Percentiles rank a stretch among this genome's conserved stretches.
phyloP scores from a whole-genome alignment of 495 filamentous ascomycete species.

The Diplogelasinospora grovesii region DNA sequence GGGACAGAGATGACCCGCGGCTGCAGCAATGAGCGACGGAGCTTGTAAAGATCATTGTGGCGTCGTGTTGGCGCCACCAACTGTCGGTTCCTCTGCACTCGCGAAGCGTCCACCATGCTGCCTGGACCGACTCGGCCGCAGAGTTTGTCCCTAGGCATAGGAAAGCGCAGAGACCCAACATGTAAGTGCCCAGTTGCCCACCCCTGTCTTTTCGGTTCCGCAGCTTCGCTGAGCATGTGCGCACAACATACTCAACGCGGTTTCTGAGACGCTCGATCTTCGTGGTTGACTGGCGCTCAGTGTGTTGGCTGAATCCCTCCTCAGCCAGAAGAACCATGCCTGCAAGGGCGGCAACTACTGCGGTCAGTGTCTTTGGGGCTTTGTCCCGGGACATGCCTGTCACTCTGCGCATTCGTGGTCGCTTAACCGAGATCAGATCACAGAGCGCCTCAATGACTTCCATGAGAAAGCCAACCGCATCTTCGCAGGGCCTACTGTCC shows the following conservation, averaged over 20 bases:
- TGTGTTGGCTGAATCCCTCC: slow-evolving; percentile 3
- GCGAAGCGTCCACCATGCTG: slow-evolving; percentile 13
- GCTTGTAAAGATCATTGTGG: slow-evolving; percentile 16
- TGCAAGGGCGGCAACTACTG: slow-evolving; percentile 13
- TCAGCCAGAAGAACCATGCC: slow-evolving; percentile 15
- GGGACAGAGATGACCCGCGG: slow-evolving; percentile 8
- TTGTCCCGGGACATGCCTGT: slow-evolving; percentile 8
- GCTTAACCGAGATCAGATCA: slow-evolving; percentile 8
- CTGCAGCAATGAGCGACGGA: slow-evolving; percentile 18
- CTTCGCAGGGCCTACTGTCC: slow-evolving; percentile 18
- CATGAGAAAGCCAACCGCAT: slow-evolving; percentile 30
- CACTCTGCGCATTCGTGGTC: neutral
- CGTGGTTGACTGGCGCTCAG: neutral
- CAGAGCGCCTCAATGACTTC: slow-evolving; percentile 30
- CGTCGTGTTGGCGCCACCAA: slow-evolving; percentile 19
- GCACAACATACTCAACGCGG: slow-evolving; percentile 16
- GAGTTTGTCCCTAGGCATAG: slow-evolving; percentile 9
- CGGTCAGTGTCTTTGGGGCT: slow-evolving; percentile 13
- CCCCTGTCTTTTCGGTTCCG: slow-evolving; percentile 1
- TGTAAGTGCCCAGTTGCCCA: slow-evolving; percentile 19
- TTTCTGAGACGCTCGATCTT: slow-evolving; percentile 5
- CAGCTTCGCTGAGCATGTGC: slow-evolving; percentile 8
- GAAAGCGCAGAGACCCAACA: slow-evolving; percentile 21
- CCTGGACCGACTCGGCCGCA: slow-evolving; percentile 3
- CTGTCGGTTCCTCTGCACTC: slow-evolving; percentile 3